Conservation (phyloP, 305 asterid genomes). For the Fraxinus paxiana region DNA sequence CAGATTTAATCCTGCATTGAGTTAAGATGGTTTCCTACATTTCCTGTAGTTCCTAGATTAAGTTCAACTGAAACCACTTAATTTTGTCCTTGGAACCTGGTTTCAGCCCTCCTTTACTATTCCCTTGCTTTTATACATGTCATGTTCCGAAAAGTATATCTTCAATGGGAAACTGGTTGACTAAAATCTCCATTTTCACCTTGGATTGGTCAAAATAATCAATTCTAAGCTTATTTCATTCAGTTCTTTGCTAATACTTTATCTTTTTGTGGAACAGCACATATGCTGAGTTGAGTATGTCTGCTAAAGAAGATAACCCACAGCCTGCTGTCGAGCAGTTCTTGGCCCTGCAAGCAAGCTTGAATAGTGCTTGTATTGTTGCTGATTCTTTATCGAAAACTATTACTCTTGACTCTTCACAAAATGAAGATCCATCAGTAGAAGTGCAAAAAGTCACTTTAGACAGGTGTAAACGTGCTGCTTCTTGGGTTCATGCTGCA, state of each 20-base stretch:
- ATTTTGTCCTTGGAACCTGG: background rate
- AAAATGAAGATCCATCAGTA: slow-evolving; percentile 53
- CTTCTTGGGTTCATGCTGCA: slow-evolving; percentile 87
- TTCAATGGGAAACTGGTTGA: background rate
- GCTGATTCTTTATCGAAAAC: slow-evolving; percentile 73
- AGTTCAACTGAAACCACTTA: background rate
- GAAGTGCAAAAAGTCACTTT: slow-evolving; percentile 51
- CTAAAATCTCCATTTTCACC: background rate
- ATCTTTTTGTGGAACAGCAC: slow-evolving; percentile 41
- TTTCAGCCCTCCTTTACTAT: background rate
- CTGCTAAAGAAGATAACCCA: slow-evolving; percentile 79
- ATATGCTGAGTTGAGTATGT: slow-evolving; percentile 71
- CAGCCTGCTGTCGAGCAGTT: slow-evolving; percentile 93
- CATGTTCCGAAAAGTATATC: background rate
- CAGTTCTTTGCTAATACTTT: background rate
- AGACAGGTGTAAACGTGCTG: slow-evolving; percentile 68
- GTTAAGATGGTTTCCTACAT: background rate
- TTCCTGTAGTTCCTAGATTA: background rate
- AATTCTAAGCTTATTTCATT: background rate
- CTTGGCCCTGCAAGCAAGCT: slow-evolving; percentile 56
- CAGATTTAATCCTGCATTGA: background rate
- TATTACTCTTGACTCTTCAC: slow-evolving; percentile 35
- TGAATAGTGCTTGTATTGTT: slow-evolving; percentile 63
- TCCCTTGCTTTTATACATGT: background rate
- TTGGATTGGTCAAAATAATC: background rate